Conservation (phyloP, 2,329 filamentous ascomycete species). For the Fusarium acutatum region DNA sequence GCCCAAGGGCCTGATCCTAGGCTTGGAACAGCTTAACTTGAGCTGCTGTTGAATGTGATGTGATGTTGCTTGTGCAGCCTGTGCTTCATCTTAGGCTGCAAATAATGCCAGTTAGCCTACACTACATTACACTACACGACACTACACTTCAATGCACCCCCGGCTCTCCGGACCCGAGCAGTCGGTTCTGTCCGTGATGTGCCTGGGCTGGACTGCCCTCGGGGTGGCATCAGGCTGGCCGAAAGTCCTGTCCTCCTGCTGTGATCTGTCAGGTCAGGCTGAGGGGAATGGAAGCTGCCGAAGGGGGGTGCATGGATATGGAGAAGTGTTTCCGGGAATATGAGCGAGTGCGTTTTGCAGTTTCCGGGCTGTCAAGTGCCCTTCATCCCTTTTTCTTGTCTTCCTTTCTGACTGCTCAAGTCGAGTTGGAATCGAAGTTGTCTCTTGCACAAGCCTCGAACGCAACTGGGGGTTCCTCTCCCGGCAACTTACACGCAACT, state of each 20-base stretch:
- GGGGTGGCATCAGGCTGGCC: slow-evolving; percentile 11
- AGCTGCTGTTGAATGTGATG: background rate
- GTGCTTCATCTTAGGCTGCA: background rate
- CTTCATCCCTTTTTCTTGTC: background rate
- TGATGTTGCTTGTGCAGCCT: background rate
- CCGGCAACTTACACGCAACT: slow-evolving; percentile 30
- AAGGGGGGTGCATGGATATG: background rate
- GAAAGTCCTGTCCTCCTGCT: background rate
- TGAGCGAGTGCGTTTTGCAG: background rate
- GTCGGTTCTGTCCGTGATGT: slow-evolving; percentile 34
- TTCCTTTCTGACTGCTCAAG: background rate
- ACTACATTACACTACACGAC: background rate
- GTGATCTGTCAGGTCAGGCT: background rate
- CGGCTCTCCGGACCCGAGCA: slow-evolving; percentile 39
- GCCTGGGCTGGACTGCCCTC: slow-evolving; percentile 10
- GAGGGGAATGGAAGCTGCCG: background rate
- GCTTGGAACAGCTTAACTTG: slow-evolving; percentile 32
- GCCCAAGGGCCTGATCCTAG: background rate
- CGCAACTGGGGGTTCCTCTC: slow-evolving; percentile 9
- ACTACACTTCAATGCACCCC: background rate
- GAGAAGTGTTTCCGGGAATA: background rate
- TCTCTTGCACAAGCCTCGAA: slow-evolving; percentile 8
- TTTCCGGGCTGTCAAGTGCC: background rate
- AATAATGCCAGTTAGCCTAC: background rate
- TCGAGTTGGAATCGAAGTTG: slow-evolving; percentile 4